Conservation (phyloP, 352 stramenopile species). For the Globisporangium nunn region DNA sequence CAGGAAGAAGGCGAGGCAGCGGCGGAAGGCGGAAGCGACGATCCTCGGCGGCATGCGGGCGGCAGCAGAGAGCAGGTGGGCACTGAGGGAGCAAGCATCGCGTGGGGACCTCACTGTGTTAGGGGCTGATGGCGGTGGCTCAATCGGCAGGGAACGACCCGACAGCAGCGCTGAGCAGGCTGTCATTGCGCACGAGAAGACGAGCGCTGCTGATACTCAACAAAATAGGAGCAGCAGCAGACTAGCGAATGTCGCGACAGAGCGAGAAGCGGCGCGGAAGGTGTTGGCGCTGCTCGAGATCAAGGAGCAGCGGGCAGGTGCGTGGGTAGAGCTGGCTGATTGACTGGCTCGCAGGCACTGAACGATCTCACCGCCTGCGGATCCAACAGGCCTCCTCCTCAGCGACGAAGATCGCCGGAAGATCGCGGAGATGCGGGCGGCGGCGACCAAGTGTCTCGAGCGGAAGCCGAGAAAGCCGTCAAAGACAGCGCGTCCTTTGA, state of each 20-base stretch:
- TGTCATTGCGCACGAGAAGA: background rate
- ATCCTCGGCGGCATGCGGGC: conserved; percentile 1
- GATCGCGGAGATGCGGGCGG: background rate
- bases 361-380: background rate
- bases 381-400: conserved; percentile 3
- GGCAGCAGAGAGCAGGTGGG: background rate
- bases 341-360: too few relatives aligned
- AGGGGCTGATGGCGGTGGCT: background rate
- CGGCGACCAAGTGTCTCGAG: conserved; percentile 4
- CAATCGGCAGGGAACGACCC: background rate
- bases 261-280: conserved; percentile 10
- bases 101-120: background rate
- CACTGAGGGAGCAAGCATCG: too few relatives aligned
- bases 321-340: background rate
- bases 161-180: background rate
- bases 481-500: background rate
- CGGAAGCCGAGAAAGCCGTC: background rate
- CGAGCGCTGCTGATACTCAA: too few relatives aligned
- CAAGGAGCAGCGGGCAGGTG: conserved; percentile 11
- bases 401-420: conserved; percentile 4
- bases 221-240: background rate
- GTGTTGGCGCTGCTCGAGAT: conserved; percentile 17
- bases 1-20: conserved; percentile 11
- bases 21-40: conserved; percentile 3
- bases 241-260: too few relatives aligned